These are phyloP conservation scores for Globisporangium acanthophoron DNA, from an alignment of 352 stramenopile genomes.

Conservation along the genomic window DNA sequence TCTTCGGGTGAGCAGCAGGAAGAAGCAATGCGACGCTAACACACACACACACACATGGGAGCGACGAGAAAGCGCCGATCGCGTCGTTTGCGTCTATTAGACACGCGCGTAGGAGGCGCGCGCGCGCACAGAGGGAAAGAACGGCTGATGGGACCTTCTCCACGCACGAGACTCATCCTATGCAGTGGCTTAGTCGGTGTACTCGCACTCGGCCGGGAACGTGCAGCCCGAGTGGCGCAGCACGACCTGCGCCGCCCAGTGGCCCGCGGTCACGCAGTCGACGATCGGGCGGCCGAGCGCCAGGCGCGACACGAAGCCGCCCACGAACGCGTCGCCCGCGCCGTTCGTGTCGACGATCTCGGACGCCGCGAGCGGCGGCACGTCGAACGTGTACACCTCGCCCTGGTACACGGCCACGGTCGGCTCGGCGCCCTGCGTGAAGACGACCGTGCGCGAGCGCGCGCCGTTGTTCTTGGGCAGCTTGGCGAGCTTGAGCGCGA, in stretches of 20 bases:
- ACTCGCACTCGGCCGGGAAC: conserved; percentile 91
- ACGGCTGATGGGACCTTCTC: conserved; percentile 22
- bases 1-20: conserved; percentile 28
- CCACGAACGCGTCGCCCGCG: conserved; percentile 98
- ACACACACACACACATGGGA: not conserved
- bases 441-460: conserved; percentile 94
- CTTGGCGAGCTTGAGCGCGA: conserved; percentile 92
- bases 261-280: conserved; percentile 94
- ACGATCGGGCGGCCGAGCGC: conserved; percentile 79
- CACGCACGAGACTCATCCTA: not conserved
- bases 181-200: conserved; percentile 54
- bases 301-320: conserved; percentile 96
- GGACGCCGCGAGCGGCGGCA: conserved; percentile 81
- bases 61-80: conserved; percentile 8
- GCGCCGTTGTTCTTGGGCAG: conserved; percentile 92
- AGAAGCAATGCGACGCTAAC: not conserved
- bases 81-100: conserved; percentile 15
- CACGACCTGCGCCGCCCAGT: conserved; percentile 96
- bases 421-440: conserved; percentile 95
- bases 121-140: conserved; percentile 9
- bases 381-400: conserved; percentile 89
- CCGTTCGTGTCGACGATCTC: conserved; percentile 99
- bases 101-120: not conserved
- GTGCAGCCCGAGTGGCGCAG: conserved; percentile 97
- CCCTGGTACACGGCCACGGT: conserved; percentile 97